Conservation (phyloP, 139 green algal species). For the Auxenochlorella protothecoides region DNA sequence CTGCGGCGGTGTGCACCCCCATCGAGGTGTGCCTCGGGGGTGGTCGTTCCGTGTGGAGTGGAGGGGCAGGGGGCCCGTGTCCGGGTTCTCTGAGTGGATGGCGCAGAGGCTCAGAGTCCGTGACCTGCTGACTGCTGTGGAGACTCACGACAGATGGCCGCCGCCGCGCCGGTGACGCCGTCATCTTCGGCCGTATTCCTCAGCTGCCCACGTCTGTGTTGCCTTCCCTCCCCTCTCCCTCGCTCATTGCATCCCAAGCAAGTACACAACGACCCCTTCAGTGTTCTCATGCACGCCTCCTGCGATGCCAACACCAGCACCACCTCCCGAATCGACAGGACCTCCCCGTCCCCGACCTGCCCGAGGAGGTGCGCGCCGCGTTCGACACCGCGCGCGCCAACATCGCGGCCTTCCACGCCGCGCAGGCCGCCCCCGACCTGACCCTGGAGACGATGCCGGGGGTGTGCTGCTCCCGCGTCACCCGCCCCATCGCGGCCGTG, state of each 20-base stretch:
- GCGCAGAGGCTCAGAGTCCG: no score
- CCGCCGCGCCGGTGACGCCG: no score
- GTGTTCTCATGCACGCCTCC: no score
- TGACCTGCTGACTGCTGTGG: no score
- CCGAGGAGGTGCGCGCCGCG: conserved; percentile 51
- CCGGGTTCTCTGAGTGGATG: no score
- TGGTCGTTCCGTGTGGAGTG: not conserved
- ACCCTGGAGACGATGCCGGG: conserved; percentile 91
- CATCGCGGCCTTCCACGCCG: conserved; percentile 86
- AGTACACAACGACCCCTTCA: no score
- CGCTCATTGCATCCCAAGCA: no score
- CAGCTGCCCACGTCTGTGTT: not conserved
- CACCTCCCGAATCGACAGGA: conserved; percentile 30
- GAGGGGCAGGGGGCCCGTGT: no score
- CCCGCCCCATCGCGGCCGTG: conserved; percentile 63
- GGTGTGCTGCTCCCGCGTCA: conserved; percentile 68
- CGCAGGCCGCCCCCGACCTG: conserved; percentile 56
- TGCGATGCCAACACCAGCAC: no score
- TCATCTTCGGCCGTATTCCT: no score
- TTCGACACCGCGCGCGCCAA: conserved; percentile 95
- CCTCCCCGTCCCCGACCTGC: conserved; percentile 60
- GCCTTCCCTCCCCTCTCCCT: not conserved
- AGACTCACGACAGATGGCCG: no score
- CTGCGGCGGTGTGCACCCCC: conserved; percentile 47
- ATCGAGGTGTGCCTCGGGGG: conserved; percentile 48